Evolutionary conservation across 2,329 filamentous ascomycete genomes (phyloP).

Genomic region (Neopestalotiopsis clavispora): DNA sequence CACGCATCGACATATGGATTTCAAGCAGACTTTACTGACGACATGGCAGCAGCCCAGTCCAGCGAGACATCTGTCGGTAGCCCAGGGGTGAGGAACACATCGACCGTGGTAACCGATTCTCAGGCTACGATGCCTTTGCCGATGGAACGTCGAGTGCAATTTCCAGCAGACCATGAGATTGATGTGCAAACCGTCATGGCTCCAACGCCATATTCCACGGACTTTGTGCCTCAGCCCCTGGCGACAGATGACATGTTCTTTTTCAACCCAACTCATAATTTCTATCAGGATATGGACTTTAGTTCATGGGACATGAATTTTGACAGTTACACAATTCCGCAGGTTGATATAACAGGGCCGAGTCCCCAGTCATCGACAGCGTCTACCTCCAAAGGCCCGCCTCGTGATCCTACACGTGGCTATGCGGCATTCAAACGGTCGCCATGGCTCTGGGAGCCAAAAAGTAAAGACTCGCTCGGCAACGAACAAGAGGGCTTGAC

Average conservation of each 20-base stretch:
- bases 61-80: not conserved
- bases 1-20: not conserved
- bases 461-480: constrained; percentile 32
- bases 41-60: not conserved
- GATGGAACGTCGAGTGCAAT: constrained; percentile 9
- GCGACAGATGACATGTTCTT: constrained; percentile 27
- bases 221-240: constrained; percentile 5
- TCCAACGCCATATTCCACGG: constrained; percentile 7
- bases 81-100: constrained; percentile 3
- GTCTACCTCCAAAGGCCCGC: constrained; percentile 25
- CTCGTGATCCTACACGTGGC: constrained; percentile 31
- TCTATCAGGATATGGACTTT: constrained; percentile 39
- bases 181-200: constrained; percentile 8
- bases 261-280: constrained; percentile 33
- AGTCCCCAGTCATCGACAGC: constrained; percentile 34
- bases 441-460: constrained; percentile 40
- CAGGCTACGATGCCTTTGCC: not conserved
- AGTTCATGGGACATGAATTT: constrained; percentile 37
- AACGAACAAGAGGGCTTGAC: constrained; percentile 29
- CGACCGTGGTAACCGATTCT: not conserved
- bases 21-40: not conserved
- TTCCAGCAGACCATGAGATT: not conserved
- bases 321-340: constrained; percentile 34
- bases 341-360: constrained; percentile 29
- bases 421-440: constrained; percentile 40